Evolutionary conservation across 306 rosid species (phyloP).

Genomic region (Cicer bijugum): DNA sequence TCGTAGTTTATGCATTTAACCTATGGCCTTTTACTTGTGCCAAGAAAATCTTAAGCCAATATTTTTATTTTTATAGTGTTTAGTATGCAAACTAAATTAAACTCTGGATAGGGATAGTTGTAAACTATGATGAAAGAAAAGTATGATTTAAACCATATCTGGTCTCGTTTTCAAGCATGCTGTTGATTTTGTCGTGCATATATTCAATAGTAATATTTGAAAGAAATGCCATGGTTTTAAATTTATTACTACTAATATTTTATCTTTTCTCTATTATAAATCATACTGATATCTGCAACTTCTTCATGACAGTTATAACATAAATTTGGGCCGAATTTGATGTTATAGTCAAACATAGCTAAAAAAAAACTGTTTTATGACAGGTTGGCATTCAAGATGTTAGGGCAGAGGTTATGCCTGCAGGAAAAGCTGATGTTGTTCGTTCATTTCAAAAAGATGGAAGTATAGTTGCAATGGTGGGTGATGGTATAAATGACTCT

Average conservation of each 20-base stretch:
- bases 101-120: background rate
- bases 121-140: conserved; percentile 13
- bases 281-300: background rate
- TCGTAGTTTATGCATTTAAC: conserved; percentile 21
- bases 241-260: conserved; percentile 8
- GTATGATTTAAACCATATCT: conserved; percentile 14
- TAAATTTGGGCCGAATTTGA: conserved; percentile 36
- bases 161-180: conserved; percentile 28
- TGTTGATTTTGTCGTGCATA: conserved; percentile 28
- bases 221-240: conserved; percentile 5
- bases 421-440: conserved; percentile 90
- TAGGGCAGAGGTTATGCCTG: conserved; percentile 96
- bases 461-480: conserved; percentile 93
- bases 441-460: conserved; percentile 83
- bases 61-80: conserved; percentile 13
- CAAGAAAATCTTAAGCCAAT: background rate
- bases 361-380: conserved; percentile 19
- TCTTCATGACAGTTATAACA: conserved; percentile 10
- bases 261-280: conserved; percentile 20
- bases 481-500: conserved; percentile 98
- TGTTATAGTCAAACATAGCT: background rate
- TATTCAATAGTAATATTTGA: conserved; percentile 18
- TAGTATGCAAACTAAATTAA: conserved; percentile 20
- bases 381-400: conserved; percentile 96
- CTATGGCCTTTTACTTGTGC: conserved; percentile 1